These are phyloP conservation scores for Fusarium vanettenii DNA, from an alignment of 2,329 filamentous ascomycete species.

Conservation along the genomic window DNA sequence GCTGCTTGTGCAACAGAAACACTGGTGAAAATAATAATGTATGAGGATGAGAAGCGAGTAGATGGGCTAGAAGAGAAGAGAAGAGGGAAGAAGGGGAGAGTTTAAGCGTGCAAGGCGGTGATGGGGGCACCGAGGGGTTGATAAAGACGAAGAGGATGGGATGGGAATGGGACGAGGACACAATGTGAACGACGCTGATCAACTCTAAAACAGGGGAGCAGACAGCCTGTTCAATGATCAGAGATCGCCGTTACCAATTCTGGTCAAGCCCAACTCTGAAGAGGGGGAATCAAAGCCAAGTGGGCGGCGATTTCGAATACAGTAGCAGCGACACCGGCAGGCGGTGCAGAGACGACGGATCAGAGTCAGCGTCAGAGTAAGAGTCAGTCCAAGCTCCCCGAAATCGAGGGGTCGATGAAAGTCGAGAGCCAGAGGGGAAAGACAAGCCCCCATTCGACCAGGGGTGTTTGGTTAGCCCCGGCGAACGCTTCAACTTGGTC, in stretches of 20 bases:
- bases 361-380: slow-evolving; percentile 5
- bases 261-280: slow-evolving; percentile 31
- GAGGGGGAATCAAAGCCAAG: slow-evolving; percentile 28
- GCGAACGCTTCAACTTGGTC: slow-evolving; percentile 1
- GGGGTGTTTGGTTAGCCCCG: slow-evolving; percentile 8
- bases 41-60: slow-evolving; percentile 19
- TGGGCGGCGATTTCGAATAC: slow-evolving; percentile 24
- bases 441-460: slow-evolving; percentile 4
- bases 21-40: slow-evolving; percentile 14
- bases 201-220: slow-evolving; percentile 44
- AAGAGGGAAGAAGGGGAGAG: slow-evolving; percentile 15
- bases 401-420: slow-evolving; percentile 4
- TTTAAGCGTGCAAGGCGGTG: slow-evolving; percentile 13
- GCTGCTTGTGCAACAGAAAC: slow-evolving; percentile 5
- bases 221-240: slow-evolving; percentile 35
- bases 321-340: slow-evolving; percentile 35
- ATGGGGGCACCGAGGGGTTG: slow-evolving; percentile 34
- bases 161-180: slow-evolving; percentile 28
- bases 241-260: slow-evolving; percentile 45
- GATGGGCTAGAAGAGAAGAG: slow-evolving; percentile 15
- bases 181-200: slow-evolving; percentile 37
- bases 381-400: slow-evolving; percentile 10
- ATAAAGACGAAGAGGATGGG: slow-evolving; percentile 35
- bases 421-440: slow-evolving; percentile 4
- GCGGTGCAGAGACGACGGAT: slow-evolving; percentile 11